Base-by-base conservation (phyloP, 2,329 filamentous ascomycete genomes). In the Monilinia fructigena region DNA sequence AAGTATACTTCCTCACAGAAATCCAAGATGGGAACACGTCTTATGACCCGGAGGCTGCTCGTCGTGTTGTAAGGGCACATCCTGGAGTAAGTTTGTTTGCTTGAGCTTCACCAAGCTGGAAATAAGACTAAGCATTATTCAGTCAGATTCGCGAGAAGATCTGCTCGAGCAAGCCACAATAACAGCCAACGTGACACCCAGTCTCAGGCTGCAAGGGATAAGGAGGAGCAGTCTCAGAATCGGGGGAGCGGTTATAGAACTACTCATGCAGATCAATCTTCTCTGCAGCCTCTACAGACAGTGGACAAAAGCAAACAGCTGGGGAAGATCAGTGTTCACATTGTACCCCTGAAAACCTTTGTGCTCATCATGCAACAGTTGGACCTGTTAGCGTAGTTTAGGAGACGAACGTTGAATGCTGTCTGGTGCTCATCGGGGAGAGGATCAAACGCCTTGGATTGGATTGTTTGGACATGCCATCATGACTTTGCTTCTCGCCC, bases 71-170 rank as follows among this genome's bases (percentile, higher is more conserved):
- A n/a, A 63, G 40, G 48, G n/a, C 35, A 56, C 38, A 63, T 7
- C 61, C 61, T 31, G 52, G 40, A 6, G 61, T 47, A 56, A 55
- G 61, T 55, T 56, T 47, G 20, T 55, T 56, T 55, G 20, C 16
- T 47, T 23, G 26, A 35, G 40, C 18, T 63, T 10, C 16, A 38
- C 28, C 12, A 23, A 35, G 26, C 38, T 42, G 47, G 45, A 55
- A 42, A 7, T 38, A 23, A 55, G 23, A 53, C 38, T 63, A 42
- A 63, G 14, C 16, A 14, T 14, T 42, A 18, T 40, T 18, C n/a
- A 63, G 61, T 63, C 61, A 35, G 61, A 18, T 55, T 63, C n/a
- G 61, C 61, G 26, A 63, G 40, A 35, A 56, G 61, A 48, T 55
- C 52, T n/a, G 52, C 40, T 47, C 52, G 52, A 38, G 61, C 35